phyloP scores from a whole-genome alignment of 495 filamentous ascomycete species.

The Xylaria venustula region DNA sequence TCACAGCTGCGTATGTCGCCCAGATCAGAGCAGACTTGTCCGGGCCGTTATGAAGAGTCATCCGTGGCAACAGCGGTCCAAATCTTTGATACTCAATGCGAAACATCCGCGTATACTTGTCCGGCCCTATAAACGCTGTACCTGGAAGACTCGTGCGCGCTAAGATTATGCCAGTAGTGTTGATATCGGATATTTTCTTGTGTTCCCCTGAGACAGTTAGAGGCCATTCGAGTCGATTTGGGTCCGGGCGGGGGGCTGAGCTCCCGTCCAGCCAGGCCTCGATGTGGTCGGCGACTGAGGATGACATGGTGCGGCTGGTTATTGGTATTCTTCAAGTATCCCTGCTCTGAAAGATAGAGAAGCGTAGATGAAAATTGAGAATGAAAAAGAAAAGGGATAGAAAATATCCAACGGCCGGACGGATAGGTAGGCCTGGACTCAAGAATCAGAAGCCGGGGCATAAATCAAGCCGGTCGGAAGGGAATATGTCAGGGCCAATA shows the following conservation, averaged over 20 bases:
- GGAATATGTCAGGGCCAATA: no score
- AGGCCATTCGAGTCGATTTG: slow-evolving; percentile 2
- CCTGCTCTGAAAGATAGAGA: no score
- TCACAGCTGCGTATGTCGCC: slow-evolving; percentile 6
- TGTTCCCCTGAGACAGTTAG: neutral
- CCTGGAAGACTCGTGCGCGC: slow-evolving; percentile 7
- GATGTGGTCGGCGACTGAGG: neutral
- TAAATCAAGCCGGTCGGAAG: no score
- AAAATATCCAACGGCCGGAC: no score
- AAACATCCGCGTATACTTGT: neutral
- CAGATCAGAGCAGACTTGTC: neutral
- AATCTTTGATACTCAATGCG: slow-evolving; percentile 2
- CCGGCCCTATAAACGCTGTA: neutral
- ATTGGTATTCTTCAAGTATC: no score
- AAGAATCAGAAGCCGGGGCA: no score
- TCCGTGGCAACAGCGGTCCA: neutral
- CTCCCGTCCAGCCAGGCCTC: neutral
- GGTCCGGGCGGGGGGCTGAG: neutral
- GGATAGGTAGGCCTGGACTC: no score
- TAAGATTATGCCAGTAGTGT: neutral
- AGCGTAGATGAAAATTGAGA: no score
- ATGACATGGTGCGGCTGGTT: neutral
- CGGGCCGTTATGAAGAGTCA: slow-evolving; percentile 3
- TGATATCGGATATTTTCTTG: neutral
- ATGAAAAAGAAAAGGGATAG: no score